Conservation (phyloP, 495 filamentous ascomycete genomes). For the Penicillium cataractarum region DNA sequence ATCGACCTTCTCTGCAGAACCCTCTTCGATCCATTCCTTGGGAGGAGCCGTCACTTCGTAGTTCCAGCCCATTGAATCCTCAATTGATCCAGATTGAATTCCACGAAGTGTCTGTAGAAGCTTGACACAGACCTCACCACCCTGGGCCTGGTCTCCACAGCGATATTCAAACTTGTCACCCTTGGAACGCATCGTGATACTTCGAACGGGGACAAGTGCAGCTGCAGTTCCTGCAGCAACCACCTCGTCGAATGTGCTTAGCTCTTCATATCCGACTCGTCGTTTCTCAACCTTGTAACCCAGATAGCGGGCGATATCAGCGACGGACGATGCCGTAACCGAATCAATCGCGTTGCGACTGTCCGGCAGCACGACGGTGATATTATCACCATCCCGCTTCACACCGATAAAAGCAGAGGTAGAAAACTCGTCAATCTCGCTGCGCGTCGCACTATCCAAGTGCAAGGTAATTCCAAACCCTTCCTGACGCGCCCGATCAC, state of each 20-base stretch:
- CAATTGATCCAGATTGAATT: constrained; percentile 77
- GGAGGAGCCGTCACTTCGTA: constrained; percentile 40
- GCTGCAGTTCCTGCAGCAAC: constrained; percentile 93
- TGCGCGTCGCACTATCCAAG: constrained; percentile 76
- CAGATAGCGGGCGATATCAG: constrained; percentile 65
- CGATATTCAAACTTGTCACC: constrained; percentile 71
- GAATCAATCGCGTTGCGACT: constrained; percentile 81
- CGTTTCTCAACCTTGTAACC: constrained; percentile 71
- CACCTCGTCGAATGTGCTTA: constrained; percentile 77
- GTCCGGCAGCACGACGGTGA: constrained; percentile 78
- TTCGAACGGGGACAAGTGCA: constrained; percentile 85
- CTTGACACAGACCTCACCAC: constrained; percentile 69
- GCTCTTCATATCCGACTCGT: constrained; percentile 65
- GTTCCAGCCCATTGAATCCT: constrained; percentile 78
- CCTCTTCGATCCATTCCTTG: constrained; percentile 35
- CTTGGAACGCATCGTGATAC: constrained; percentile 71
- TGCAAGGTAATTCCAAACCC: constrained; percentile 89
- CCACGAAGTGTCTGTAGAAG: constrained; percentile 78
- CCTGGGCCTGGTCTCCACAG: constrained; percentile 64
- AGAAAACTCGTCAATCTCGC: constrained; percentile 87
- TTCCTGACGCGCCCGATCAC: constrained; percentile 69
- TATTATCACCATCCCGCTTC: constrained; percentile 52
- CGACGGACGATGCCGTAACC: constrained; percentile 73
- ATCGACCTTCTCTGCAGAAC: constrained; percentile 25
- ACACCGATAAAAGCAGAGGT: constrained; percentile 86